Evolutionary conservation across 2,329 filamentous ascomycete species (phyloP).

Genomic region (Parastagonospora avenae): DNA sequence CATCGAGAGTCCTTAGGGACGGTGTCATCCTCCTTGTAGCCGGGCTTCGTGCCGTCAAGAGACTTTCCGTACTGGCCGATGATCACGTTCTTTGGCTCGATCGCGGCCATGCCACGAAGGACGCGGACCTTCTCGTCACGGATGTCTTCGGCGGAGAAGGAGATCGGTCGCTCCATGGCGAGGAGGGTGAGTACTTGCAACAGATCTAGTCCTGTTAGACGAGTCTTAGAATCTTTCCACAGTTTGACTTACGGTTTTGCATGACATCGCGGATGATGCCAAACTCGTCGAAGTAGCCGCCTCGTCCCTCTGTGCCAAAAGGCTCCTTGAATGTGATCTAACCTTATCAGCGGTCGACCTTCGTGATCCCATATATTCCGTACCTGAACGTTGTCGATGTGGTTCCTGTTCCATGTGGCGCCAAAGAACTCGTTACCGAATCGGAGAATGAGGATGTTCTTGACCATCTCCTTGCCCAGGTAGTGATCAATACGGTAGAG

Average conservation of each 20-base stretch:
- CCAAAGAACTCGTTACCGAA: slow-evolving; percentile 99
- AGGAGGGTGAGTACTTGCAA: slow-evolving; percentile 94
- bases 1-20: slow-evolving; percentile 97
- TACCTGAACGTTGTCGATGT: slow-evolving; percentile 96
- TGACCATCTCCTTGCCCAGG: slow-evolving; percentile 99
- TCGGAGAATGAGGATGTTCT: slow-evolving; percentile 97
- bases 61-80: slow-evolving; percentile 98
- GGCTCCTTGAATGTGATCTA: slow-evolving; percentile 98
- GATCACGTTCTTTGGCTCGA: slow-evolving; percentile 99
- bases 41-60: slow-evolving; percentile 92
- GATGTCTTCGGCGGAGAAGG: slow-evolving; percentile 97
- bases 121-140: slow-evolving; percentile 99
- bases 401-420: slow-evolving; percentile 97
- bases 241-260: slow-evolving; percentile 76
- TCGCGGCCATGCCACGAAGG: slow-evolving; percentile 87
- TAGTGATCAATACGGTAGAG: slow-evolving; percentile 99
- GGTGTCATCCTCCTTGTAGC: slow-evolving; percentile 98
- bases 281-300: slow-evolving; percentile 99
- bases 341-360: slow-evolving; percentile 14
- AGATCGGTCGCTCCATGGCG: slow-evolving; percentile 97
- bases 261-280: slow-evolving; percentile 99
- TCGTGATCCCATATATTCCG: slow-evolving; percentile 4
- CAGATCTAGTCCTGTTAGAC: slow-evolving; percentile 61
- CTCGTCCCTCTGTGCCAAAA: slow-evolving; percentile 96
- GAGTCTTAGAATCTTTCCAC: slow-evolving; percentile 3